These are phyloP conservation scores for Paradendryphiella salina DNA, from an alignment of 2,329 filamentous ascomycete genomes.

Conservation along the genomic window DNA sequence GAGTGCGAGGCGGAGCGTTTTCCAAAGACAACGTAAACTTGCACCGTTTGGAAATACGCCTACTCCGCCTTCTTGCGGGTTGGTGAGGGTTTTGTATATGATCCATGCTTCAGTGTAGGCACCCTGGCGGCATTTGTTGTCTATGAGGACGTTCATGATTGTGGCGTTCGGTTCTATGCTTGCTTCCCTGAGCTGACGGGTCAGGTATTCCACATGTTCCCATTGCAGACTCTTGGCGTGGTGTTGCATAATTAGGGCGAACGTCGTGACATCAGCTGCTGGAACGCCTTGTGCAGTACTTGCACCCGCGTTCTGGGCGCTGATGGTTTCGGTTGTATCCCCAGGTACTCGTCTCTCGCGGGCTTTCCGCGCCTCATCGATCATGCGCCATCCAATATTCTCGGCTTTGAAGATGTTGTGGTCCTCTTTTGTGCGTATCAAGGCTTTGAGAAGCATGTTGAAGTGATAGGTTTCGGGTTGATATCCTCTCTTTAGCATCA, in stretches of 20 bases:
- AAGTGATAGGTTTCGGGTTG: constrained; percentile 73
- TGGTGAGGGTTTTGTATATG: constrained; percentile 34
- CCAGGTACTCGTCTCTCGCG: neutral
- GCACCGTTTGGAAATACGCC: constrained; percentile 39
- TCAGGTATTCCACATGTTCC: constrained; percentile 43
- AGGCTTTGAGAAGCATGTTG: constrained; percentile 80
- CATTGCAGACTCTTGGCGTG: constrained; percentile 34
- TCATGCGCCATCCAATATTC: constrained; percentile 45
- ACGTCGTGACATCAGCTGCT: constrained; percentile 35
- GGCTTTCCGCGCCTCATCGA: constrained; percentile 26
- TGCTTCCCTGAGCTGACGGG: constrained; percentile 28
- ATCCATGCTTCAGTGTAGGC: constrained; percentile 36
- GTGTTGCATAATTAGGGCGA: constrained; percentile 39
- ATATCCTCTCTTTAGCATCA: constrained; percentile 73
- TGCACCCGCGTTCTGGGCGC: neutral
- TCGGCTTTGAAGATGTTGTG: constrained; percentile 37
- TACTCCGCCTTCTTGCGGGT: constrained; percentile 16
- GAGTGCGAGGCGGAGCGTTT: constrained; percentile 38
- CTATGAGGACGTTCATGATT: constrained; percentile 43
- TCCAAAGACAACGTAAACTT: constrained; percentile 39
- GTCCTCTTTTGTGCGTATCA: constrained; percentile 58
- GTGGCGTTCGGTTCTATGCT: constrained; percentile 26
- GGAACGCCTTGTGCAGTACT: constrained; percentile 22
- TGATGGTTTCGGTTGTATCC: neutral
- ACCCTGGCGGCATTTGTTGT: constrained; percentile 35